Base-by-base conservation (phyloP, 1,284 basidiomycete species). In the Volvariella volvacea region DNA sequence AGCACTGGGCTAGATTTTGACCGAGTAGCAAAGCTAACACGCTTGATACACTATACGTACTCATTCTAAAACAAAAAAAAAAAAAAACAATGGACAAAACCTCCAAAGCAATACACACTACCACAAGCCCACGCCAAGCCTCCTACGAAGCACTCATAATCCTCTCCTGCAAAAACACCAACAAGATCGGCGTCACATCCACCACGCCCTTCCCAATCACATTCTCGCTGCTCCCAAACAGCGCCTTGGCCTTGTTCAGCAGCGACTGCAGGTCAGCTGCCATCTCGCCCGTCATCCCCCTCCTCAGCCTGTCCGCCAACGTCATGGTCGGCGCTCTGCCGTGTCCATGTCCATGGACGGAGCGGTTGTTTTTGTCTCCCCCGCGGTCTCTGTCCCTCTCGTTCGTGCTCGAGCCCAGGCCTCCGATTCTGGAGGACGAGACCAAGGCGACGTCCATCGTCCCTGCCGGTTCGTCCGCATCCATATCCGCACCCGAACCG, bases 251-350 rank as follows among this genome's bases (percentile, higher is more conserved):
- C 53, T 78, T 83, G 49, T 65, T 73, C 59, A 91, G 50, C 55
- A 90, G 62, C 7, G 73, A 68, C 53, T 80, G 78, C 45, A 91
- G 54, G 60, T 92, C 89, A 2, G 71, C 71, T 36, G 78, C 79
- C 71, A 92, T 80, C 65, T 91, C 87, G 1, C 83, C 80, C 10
- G 83, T 79, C 75, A 87, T 81, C 0, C 85, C 82, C 51, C 84
- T 66, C 51, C 83, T 66, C 52, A 86, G 57, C 39, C 83, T 68
- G 51, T 84, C 82, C 49, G 76, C 76, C 60, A 84, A 64, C 48
- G 75, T 67, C 53, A 71, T 57, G 41, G 78, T 71, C 37, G 67
- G 62, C 37, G 16, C 15, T 41, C 37, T 4, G 6, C 25, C 25
- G 6, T 28, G 25, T 28, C n/a, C n/a, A n/a, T n/a, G 39, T 17